phyloP scores from a whole-genome alignment of 768 basidiomycete genomes.

The Naganishia vaughanmartiniae region DNA sequence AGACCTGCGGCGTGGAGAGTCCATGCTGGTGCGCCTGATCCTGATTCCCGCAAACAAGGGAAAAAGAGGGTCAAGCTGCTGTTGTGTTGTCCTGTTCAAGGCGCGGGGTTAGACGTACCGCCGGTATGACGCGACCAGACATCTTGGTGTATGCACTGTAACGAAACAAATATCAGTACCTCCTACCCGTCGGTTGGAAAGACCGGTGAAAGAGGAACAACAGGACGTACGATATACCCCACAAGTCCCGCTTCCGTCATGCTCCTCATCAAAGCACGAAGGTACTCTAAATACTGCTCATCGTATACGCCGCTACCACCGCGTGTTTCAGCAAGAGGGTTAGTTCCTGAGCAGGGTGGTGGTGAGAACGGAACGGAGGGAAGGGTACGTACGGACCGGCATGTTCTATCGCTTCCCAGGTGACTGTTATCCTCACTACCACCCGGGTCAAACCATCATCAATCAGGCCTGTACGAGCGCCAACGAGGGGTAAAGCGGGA shows the following conservation, averaged over 20 bases:
- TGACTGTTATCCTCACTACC: conserved; percentile 82
- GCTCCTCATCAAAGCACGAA: conserved; percentile 59
- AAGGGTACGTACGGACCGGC: conserved; percentile 72
- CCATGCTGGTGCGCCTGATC: conserved; percentile 93
- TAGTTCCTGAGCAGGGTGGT: too few species aligned
- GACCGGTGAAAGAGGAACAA: conserved; percentile 58
- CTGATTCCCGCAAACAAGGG: not conserved
- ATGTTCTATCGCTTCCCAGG: conserved; percentile 97
- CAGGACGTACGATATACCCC: conserved; percentile 44
- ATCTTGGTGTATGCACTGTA: conserved; percentile 73
- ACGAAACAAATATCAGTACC: conserved; percentile 50
- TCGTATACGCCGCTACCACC: conserved; percentile 76
- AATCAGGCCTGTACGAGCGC: not conserved
- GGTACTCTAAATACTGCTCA: conserved; percentile 72
- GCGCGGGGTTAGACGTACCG: conserved; percentile 56
- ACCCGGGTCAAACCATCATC: not conserved
- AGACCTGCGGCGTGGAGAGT: conserved; percentile 79
- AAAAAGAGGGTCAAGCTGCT: not conserved
- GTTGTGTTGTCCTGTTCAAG: too few species aligned
- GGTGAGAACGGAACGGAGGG: not conserved
- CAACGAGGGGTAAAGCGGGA: too few species aligned
- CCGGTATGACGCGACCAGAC: conserved; percentile 94
- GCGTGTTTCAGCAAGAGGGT: too few species aligned
- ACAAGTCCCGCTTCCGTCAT: conserved; percentile 45
- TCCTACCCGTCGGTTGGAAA: conserved; percentile 73